Base-by-base conservation (phyloP, 139 green algal genomes). In the Chlorella sp. region DNA sequence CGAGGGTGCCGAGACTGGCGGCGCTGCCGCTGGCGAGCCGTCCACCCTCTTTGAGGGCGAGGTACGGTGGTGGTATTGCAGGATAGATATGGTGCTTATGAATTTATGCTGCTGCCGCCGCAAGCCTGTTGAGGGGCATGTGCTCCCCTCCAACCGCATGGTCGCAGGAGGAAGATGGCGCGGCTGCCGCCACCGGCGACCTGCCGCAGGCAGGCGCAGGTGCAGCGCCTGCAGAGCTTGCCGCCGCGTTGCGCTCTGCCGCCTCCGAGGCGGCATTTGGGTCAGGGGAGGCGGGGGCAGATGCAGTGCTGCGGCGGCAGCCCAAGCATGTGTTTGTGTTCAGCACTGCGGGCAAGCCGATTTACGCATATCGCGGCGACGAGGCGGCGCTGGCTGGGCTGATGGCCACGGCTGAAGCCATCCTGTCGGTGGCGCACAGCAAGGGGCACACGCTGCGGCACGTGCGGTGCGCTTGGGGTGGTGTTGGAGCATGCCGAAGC, bases 281-380 rank as follows among this genome's bases (percentile, higher is more conserved):
- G 51, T 16, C 9, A 16, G 51, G 51, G 51, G 51, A 54, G 46
- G 44, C 9, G 30, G 73, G 3, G 8, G 62, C 44, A 6, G 79
- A 76, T 6, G 64, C 41, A 11, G 41, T 26, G 22, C 81, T 85
- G 24, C 14, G 16, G 7, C 22, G 24, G 28, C 38, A 76, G 30
- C 38, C 73, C 43, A 88, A 88, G 46, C 51, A 85, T 22, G 75
- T 87, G 32, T 88, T 90, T 82, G 76, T 90, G 69, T 86, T 88
- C 48, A 88, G 75, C 76, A 84, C 48, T 1, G 83, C 87, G 9
- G 87, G 87, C 40, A 90, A 90, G 69, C 87, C 87, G 1, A 68
- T 90, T 28, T 90, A 84, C n/a, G 67, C 54, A n/a, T 86, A 82
- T 28, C n/a, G 48, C 4, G 67, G 64, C 24, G 67, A 88, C 30